Evolutionary conservation across 345 rosid species (phyloP).

Genomic region (Carallia pectinifolia): DNA sequence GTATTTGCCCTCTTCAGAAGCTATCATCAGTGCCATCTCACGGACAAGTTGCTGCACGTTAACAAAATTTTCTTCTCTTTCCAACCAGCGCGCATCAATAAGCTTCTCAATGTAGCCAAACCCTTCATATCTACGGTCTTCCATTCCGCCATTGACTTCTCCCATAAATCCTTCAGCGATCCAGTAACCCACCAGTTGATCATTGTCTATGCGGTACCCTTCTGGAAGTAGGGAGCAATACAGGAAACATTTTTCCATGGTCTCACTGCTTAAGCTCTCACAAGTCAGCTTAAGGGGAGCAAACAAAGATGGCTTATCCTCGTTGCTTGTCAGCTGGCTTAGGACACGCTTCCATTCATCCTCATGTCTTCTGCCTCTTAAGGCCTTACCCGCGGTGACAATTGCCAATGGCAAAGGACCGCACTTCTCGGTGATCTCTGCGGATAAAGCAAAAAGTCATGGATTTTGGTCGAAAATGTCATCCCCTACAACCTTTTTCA

Average conservation of each 20-base stretch:
- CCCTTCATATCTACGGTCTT: neutral
- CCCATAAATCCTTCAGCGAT: constrained; percentile 18
- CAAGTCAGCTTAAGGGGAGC: constrained; percentile 17
- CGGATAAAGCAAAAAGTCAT: neutral
- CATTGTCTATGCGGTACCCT: neutral
- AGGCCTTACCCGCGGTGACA: neutral
- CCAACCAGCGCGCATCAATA: constrained; percentile 14
- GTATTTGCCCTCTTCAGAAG: neutral
- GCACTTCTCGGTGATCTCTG: neutral
- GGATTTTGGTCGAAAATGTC: neutral
- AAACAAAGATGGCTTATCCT: neutral
- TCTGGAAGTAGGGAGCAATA: constrained; percentile 23
- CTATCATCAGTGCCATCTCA: constrained; percentile 19
- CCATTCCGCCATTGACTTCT: neutral
- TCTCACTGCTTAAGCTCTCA: neutral
- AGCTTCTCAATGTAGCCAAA: constrained; percentile 1
- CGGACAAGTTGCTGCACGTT: constrained; percentile 24
- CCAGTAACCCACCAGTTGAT: constrained; percentile 7
- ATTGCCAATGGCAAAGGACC: constrained; percentile 12
- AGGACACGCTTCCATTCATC: neutral
- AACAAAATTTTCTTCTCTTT: neutral
- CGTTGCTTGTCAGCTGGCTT: neutral
- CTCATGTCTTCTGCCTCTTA: neutral
- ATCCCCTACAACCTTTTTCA: neutral
- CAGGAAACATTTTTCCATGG: constrained; percentile 6